Evolutionary conservation across 2,329 filamentous ascomycete genomes (phyloP), one percentile per base, ranked within the genome.

Genomic region (Dichotomopilus funicola): DNA sequence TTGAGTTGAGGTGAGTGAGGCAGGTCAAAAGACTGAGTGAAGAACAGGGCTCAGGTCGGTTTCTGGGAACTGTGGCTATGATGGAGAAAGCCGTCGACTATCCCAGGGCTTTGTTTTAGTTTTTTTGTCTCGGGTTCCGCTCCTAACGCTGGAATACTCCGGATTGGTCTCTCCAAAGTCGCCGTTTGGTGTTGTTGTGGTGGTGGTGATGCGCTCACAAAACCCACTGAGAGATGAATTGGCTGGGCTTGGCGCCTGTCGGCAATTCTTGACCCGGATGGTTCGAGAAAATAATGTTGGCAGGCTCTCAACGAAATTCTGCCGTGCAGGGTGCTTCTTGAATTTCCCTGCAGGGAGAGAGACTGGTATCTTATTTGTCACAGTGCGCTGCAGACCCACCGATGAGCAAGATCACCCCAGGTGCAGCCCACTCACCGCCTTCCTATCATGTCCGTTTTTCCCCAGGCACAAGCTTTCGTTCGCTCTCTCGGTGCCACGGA

Each of bases 221-320:
- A 9, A 8, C 37, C 12, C 8, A 38, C 12, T 38, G 40, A 13
- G 40, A 13, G 40, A 42, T 6, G 40, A 12, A 13, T 42, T 27
- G 19, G 19, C 44, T 13, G 54, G 34, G 35, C 36, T 53, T 56
- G 54, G 45, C 48, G 51, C n/a, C 31, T 43, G 36, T 45, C 59
- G 59, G 57, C 10, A 59, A 55, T 40, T 57, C 35, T 11, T 19
- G 38, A 51, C 57, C 59, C 57, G 59, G 54, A 37, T 59, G 40
- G 55, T 61, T 59, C 57, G 55, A 59, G 47, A 56, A 52, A 55
- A 55, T 52, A 41, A 8, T 49, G 49, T 34, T n/a, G 11, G 12
- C 43, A 51, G 46, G 51, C 9, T 34, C 43, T 1, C n/a, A 27
- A 27, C 19, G 27, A 38, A 31, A 19, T 61, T 58, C 53, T 59